Evolutionary conservation across 257 asterid genomes (phyloP), one percentile per base, ranked within the genome.

Genomic region (Gardenia jasminoides): DNA sequence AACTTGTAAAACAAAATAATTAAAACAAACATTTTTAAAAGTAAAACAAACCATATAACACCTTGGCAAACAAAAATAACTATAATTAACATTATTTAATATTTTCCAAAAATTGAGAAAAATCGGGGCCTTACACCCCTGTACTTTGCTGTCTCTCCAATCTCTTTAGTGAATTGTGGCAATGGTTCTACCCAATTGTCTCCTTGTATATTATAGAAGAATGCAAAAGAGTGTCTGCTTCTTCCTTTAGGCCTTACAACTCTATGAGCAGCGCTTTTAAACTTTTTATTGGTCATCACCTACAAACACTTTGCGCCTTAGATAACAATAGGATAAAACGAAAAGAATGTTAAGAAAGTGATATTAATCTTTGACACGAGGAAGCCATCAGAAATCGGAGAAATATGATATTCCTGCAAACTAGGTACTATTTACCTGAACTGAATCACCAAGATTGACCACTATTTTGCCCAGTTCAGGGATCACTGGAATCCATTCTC

Each of bases 181-280:
- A 89, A 78, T 36, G 92, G 96, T 65, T 91, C 91, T 11, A 91
- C 81, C 90, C 89, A 84, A 56, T 83, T 83, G 19, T 76, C 91
- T 31, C 90, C 90, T 4, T 67, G 78, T 81, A 87, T 65, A 68
- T 78, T 84, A 26, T 88, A 83, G 89, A 91, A 91, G 74, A 82
- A 91, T n/a, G 82, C 79, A 76, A 83, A 80, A 3, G 91, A 87
- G 75, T 84, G 79, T 52, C 90, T 83, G 75, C 83, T 84, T 80
- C 70, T 84, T 67, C 84, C 89, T 78, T 78, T 70, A 1, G 82
- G 81, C 59, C 90, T 85, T 16, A 81, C 78, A 4, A 88, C 93
- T 64, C 93, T 78, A 48, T 89, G 96, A 28, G 86, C 85, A 24
- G 96, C 89, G 66, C 96, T 91, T 82, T 85, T 86, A 56, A 85